A percentile compares a stretch with the other conserved stretches of the same genome.
phyloP scores from a whole-genome alignment of 495 filamentous ascomycete genomes.

The Penicillium canariense region DNA sequence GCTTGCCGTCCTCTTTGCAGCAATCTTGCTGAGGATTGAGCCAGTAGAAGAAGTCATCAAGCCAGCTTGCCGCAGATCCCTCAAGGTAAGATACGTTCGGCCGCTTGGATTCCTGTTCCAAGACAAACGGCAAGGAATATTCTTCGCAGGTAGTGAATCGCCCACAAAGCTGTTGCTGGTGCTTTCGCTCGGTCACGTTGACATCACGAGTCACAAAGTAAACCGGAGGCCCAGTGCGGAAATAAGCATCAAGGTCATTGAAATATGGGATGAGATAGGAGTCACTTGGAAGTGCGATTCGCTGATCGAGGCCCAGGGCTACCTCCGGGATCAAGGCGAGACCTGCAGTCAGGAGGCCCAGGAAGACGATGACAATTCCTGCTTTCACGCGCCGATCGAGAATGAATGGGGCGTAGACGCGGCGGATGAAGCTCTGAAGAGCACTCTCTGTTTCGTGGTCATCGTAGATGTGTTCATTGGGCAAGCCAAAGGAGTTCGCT shows the following conservation, averaged over 20 bases:
- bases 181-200: conserved; percentile 67
- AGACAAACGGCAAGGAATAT: conserved; percentile 77
- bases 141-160: conserved; percentile 84
- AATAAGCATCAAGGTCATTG: conserved; percentile 90
- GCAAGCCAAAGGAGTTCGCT: conserved; percentile 50
- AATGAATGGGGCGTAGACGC: conserved; percentile 78
- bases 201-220: conserved; percentile 89
- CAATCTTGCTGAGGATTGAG: conserved; percentile 85
- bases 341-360: conserved; percentile 83
- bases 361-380: conserved; percentile 69
- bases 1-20: conserved; percentile 63
- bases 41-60: conserved; percentile 97
- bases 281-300: conserved; percentile 87
- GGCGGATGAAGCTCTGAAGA: conserved; percentile 82
- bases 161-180: conserved; percentile 86
- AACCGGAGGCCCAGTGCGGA: conserved; percentile 87
- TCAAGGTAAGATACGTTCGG: conserved; percentile 86
- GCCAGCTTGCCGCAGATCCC: conserved; percentile 91
- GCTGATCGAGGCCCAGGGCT: conserved; percentile 85
- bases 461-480: conserved; percentile 57
- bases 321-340: conserved; percentile 81
- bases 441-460: conserved; percentile 65
- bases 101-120: conserved; percentile 91
- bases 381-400: conserved; percentile 77
- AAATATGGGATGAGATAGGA: conserved; percentile 94